These are phyloP conservation scores for Salicornia ramosissima DNA, from an alignment of 148 eudicot genomes.

Conservation along the genomic window DNA sequence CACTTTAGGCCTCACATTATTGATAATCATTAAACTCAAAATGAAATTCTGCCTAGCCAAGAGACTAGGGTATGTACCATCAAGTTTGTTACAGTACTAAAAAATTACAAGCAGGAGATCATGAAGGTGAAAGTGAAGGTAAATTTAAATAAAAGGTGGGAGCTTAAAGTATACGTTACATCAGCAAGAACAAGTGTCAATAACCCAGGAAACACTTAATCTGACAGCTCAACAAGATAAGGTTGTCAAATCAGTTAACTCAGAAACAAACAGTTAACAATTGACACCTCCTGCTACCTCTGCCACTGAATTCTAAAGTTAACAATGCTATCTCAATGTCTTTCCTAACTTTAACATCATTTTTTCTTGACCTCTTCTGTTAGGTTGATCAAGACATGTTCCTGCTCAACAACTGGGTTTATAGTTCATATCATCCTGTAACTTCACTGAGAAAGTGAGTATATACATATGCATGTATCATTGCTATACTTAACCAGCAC, in stretches of 20 bases:
- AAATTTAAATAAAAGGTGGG: neutral
- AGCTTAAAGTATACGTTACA: neutral
- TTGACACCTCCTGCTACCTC: neutral
- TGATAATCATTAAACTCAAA: too few species aligned
- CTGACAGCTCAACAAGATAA: constrained; percentile 11
- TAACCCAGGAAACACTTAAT: neutral
- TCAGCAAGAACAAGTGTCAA: constrained; percentile 6
- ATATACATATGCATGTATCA: too few species aligned
- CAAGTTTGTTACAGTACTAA: too few species aligned
- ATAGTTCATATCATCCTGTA: neutral
- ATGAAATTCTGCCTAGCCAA: too few species aligned
- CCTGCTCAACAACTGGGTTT: neutral
- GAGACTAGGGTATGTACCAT: too few species aligned
- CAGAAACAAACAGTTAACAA: neutral
- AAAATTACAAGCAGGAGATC: neutral
- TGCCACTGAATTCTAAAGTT: constrained; percentile 1
- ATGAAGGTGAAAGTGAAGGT: neutral
- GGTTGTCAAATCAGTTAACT: constrained; percentile 1
- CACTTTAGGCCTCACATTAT: too few species aligned
- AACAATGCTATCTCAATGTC: neutral
- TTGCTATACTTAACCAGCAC: neutral
- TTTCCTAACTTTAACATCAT: constrained; percentile 1
- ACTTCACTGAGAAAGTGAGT: too few species aligned
- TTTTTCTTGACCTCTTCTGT: constrained; percentile 1
- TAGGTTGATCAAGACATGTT: neutral